These are phyloP conservation scores for Aspergillus homomorphus DNA, from an alignment of 495 filamentous ascomycete genomes.

Conservation along the genomic window DNA sequence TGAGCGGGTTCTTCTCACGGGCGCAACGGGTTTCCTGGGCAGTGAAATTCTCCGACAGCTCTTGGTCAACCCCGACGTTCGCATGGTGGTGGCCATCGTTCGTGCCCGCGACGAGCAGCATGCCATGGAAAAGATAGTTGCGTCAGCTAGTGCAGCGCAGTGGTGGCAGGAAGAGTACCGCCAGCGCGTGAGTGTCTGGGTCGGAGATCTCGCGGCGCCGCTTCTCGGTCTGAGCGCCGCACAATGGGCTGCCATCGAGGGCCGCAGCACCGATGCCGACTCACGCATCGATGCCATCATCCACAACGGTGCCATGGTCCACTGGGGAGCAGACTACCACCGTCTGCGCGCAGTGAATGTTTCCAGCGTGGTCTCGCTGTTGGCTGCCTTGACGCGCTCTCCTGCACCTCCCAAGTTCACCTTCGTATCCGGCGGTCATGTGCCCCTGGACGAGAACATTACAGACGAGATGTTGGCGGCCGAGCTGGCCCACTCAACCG, in stretches of 20 bases:
- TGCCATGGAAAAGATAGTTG: constrained; percentile 20
- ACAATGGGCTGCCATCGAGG: not conserved
- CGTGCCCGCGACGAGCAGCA: constrained; percentile 13
- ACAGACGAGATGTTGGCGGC: constrained; percentile 17
- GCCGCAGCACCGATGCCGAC: too few relatives aligned
- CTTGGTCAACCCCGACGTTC: constrained; percentile 11
- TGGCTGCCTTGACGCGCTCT: constrained; percentile 8
- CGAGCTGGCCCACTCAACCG: constrained; percentile 14
- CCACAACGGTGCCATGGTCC: constrained; percentile 58
- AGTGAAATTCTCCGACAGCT: constrained; percentile 25
- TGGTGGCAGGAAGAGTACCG: constrained; percentile 28
- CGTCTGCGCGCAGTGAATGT: constrained; percentile 35
- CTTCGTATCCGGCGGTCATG: constrained; percentile 2
- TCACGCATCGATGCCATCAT: constrained; percentile 56
- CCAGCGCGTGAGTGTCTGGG: constrained; percentile 25
- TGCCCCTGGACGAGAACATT: too few relatives aligned
- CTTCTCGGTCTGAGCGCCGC: constrained; percentile 28
- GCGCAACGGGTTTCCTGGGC: constrained; percentile 33
- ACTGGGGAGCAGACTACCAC: constrained; percentile 36
- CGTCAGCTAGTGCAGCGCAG: constrained; percentile 15
- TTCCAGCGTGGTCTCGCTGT: constrained; percentile 30
- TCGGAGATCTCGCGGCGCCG: constrained; percentile 27
- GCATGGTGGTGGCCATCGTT: constrained; percentile 25
- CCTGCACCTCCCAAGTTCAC: constrained; percentile 11
- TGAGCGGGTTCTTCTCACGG: constrained; percentile 20